Evolutionary conservation across 2,329 filamentous ascomycete species (phyloP).

Genomic region (Alternaria novae-zelandiae): DNA sequence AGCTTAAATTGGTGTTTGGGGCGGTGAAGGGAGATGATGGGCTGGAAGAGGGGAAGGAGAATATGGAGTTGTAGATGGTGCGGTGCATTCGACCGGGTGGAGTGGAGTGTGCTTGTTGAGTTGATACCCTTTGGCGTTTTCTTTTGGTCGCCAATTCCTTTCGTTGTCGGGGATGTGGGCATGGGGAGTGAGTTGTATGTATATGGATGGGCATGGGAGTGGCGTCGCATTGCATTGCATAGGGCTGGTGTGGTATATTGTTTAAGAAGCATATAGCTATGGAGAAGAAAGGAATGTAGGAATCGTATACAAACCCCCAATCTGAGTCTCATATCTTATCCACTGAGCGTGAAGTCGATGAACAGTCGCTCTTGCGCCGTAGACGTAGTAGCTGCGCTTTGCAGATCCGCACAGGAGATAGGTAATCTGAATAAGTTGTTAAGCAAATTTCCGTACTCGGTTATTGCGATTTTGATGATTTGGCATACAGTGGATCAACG

Average conservation of each 20-base stretch:
- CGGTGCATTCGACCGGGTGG: no score
- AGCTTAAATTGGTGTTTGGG: slow-evolving; percentile 59
- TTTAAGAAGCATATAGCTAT: neutral
- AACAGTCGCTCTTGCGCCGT: neutral
- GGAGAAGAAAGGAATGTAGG: neutral
- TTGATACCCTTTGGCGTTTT: slow-evolving; percentile 1
- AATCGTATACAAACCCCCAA: neutral
- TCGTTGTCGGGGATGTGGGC: neutral
- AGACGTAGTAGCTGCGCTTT: neutral
- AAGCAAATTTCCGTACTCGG: no score
- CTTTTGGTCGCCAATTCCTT: neutral
- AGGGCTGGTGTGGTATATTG: neutral
- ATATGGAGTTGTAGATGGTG: slow-evolving; percentile 23
- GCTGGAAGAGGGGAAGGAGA: slow-evolving; percentile 16
- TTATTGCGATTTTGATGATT: no score
- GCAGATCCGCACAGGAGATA: no score
- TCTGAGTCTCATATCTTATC: neutral
- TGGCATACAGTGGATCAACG: neutral
- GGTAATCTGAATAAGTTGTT: no score
- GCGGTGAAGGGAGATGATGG: neutral
- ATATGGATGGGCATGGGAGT: neutral
- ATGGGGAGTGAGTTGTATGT: neutral
- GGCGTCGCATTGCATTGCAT: neutral
- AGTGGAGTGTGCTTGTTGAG: neutral
- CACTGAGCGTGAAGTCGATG: neutral